Evolutionary conservation across 176 grass and related monocot species (phyloP), one percentile per base, ranked within the genome.

Genomic region (Avena eriantha): DNA sequence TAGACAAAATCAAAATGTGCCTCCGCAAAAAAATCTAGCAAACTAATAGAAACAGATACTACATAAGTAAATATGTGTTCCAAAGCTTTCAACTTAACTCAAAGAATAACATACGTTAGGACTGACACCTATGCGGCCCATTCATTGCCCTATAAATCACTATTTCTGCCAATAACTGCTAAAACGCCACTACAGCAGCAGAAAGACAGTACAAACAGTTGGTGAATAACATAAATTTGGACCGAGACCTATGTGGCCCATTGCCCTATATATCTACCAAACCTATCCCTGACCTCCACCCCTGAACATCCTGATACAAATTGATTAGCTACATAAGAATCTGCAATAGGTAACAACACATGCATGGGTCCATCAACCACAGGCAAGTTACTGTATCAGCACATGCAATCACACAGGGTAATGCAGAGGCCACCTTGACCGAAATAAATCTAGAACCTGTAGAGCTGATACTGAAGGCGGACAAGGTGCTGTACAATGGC

Each of bases 281-380:
- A 54, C 73, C 73, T 76, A 76, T 76, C 48, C 8, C 73, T 76
- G 73, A 76, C 50, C 74, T 54, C 74, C 24, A 77, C 16, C 48
- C 26, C 16, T 77, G 29, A 77, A 77, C 26, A 21, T 45, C 54
- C 49, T 77, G 48, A 77, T 55, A 34, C 26, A 19, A 77, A 29
- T 8, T 45, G 7, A 36, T 80, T 41, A 78, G 74, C 19, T 68
- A 34, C 47, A 69, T 81, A 47, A 64, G 79, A 22, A 81, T 29
- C 46, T 81, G 24, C 5, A 13, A 41, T 18, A 5, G 24, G 15
- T 4, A 80, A 48, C 39, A 79, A 60, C 3, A 33, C 26, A 78
- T 7, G 47, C 47, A 69, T 71, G 51, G 21, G 23, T 10, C 8
- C 39, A 80, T 50, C 10, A 80, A 76, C 26, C 54, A 49, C 24